Conservation (phyloP, 352 stramenopile genomes). For the Saprolegnia diclina region DNA sequence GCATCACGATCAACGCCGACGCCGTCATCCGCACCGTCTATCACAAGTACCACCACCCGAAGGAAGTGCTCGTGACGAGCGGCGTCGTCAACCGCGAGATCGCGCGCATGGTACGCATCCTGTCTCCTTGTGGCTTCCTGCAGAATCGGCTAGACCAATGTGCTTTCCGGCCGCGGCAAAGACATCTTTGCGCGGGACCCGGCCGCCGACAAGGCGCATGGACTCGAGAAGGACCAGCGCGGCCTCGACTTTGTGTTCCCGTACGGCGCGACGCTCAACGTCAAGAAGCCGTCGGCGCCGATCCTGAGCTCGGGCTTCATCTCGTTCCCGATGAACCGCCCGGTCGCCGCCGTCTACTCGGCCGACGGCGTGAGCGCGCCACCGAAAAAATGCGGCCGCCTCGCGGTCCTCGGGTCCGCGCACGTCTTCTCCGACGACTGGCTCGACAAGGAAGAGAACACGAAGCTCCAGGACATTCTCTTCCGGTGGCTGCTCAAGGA, state of each 20-base stretch:
- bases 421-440: constrained; percentile 94
- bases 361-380: constrained; percentile 61
- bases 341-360: constrained; percentile 87
- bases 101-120: constrained; percentile 59
- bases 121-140: neutral
- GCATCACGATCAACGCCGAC: constrained; percentile 85
- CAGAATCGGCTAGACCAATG: constrained; percentile 36
- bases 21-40: constrained; percentile 90
- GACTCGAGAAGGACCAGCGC: constrained; percentile 74
- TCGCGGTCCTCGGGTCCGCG: constrained; percentile 87
- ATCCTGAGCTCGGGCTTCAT: constrained; percentile 91
- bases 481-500: constrained; percentile 91
- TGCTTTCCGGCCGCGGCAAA: constrained; percentile 57
- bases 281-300: constrained; percentile 84
- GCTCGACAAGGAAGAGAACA: constrained; percentile 94
- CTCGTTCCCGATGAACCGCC: constrained; percentile 93
- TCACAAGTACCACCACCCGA: constrained; percentile 96
- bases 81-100: constrained; percentile 93
- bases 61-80: constrained; percentile 93
- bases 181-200: constrained; percentile 40
- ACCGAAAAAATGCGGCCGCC: constrained; percentile 47
- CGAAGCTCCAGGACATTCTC: constrained; percentile 88
- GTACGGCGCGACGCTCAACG: constrained; percentile 90
- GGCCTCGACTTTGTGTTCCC: constrained; percentile 93
- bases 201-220: constrained; percentile 39